A percentile compares a stretch with the other conserved stretches of the same genome.
Evolutionary conservation across 148 eudicot genomes (phyloP).

Genomic region (Fagopyrum tataricum): DNA sequence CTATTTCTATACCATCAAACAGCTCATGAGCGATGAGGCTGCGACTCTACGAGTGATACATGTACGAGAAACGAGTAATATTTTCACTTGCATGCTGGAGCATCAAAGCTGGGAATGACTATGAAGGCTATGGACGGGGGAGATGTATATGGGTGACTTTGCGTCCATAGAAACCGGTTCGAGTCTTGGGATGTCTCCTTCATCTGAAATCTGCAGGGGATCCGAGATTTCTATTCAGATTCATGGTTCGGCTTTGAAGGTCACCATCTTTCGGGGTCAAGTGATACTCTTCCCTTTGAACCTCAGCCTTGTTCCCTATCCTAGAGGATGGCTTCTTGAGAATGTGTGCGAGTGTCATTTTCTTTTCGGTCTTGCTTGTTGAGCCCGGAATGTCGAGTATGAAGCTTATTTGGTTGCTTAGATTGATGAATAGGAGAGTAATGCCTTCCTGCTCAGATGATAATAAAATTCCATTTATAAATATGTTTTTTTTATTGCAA

Average conservation of each 20-base stretch:
- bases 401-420: slow-evolving; percentile 57
- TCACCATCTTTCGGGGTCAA: slow-evolving; percentile 38
- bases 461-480: not conserved
- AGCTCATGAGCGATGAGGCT: not conserved
- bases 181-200: slow-evolving; percentile 40
- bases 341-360: slow-evolving; percentile 26
- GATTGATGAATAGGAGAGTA: slow-evolving; percentile 73
- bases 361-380: slow-evolving; percentile 15
- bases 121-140: slow-evolving; percentile 47
- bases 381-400: slow-evolving; percentile 27
- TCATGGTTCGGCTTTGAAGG: slow-evolving; percentile 34
- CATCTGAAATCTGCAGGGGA: slow-evolving; percentile 22
- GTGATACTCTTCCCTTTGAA: slow-evolving; percentile 40
- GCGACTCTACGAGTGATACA: not conserved
- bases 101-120: slow-evolving; percentile 32
- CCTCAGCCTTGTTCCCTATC: slow-evolving; percentile 66
- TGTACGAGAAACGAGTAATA: no score
- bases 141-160: slow-evolving; percentile 22
- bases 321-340: slow-evolving; percentile 52
- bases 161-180: slow-evolving; percentile 23
- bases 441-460: slow-evolving; percentile 54
- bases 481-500: no score
- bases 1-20: no score
- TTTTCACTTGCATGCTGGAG: slow-evolving; percentile 27
- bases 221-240: slow-evolving; percentile 42